Conservation (phyloP, 139 green algal genomes). For the Chlamydomonas incerta region DNA sequence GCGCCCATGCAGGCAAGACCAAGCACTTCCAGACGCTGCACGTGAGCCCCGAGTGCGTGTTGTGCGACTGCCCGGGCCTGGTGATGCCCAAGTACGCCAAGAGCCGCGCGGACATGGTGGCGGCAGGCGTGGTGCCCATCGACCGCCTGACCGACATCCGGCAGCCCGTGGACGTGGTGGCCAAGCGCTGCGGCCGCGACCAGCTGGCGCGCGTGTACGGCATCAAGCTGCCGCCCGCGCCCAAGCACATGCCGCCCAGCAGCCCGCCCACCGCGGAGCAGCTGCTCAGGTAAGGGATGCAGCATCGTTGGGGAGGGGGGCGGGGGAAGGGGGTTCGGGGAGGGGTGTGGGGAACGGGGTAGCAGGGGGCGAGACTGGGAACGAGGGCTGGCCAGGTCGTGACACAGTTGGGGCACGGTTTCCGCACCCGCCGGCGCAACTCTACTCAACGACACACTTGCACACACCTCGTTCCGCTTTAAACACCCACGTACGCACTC, state of each 20-base stretch:
- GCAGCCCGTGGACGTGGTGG: slow-evolving; percentile 80
- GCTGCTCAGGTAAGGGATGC: slow-evolving; percentile 41
- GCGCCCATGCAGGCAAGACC: slow-evolving; percentile 98
- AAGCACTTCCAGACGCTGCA: slow-evolving; percentile 99
- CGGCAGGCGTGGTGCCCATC: slow-evolving; percentile 96
- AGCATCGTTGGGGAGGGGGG: too few relatives aligned
- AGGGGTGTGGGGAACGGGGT: too few relatives aligned
- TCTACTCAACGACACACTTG: too few relatives aligned
- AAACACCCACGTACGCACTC: too few relatives aligned
- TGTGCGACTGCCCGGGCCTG: slow-evolving; percentile 76
- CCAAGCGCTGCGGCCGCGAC: slow-evolving; percentile 54
- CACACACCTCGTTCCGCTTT: too few relatives aligned
- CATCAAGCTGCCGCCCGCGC: slow-evolving; percentile 70
- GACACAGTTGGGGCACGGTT: too few relatives aligned
- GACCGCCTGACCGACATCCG: slow-evolving; percentile 94
- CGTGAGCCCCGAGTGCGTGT: slow-evolving; percentile 62
- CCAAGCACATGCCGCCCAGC: slow-evolving; percentile 17
- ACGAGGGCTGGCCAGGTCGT: too few relatives aligned
- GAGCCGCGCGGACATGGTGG: slow-evolving; percentile 96
- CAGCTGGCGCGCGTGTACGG: slow-evolving; percentile 80
- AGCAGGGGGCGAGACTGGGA: too few relatives aligned
- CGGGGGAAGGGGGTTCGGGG: too few relatives aligned
- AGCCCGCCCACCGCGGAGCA: slow-evolving; percentile 49
- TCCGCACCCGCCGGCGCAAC: too few relatives aligned
- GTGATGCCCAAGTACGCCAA: slow-evolving; percentile 94